These are phyloP conservation scores for Penicillium antarcticum DNA, from an alignment of 495 filamentous ascomycete genomes.

Conservation along the genomic window DNA sequence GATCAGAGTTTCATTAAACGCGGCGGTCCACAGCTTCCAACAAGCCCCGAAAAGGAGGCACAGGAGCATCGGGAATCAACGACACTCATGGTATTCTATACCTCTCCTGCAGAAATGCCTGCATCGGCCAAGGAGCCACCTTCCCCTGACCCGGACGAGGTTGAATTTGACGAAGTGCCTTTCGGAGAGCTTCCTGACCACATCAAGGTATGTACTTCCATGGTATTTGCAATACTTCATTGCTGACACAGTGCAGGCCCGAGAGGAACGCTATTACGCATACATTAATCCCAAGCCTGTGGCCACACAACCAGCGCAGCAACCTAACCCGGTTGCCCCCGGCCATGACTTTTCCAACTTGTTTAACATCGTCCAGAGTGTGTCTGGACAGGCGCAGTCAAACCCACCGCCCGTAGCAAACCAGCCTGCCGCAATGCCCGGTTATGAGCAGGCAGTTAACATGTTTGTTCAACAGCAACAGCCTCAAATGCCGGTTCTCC, in stretches of 20 bases:
- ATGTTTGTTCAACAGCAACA: slow-evolving; percentile 43
- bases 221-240: background rate
- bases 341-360: slow-evolving; percentile 46
- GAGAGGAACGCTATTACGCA: slow-evolving; percentile 44
- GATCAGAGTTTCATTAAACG: slow-evolving; percentile 55
- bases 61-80: slow-evolving; percentile 70
- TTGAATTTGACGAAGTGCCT: slow-evolving; percentile 25
- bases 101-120: slow-evolving; percentile 70
- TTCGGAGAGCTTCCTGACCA: slow-evolving; percentile 51
- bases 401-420: slow-evolving; percentile 27
- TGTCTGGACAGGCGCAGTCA: slow-evolving; percentile 28
- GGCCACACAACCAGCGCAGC: slow-evolving; percentile 19
- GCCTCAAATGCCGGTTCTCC: slow-evolving; percentile 26
- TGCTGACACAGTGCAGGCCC: slow-evolving; percentile 28
- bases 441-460: slow-evolving; percentile 40
- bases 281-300: slow-evolving; percentile 36
- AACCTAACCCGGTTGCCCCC: slow-evolving; percentile 18
- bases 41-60: slow-evolving; percentile 61
- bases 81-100: slow-evolving; percentile 84
- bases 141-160: slow-evolving; percentile 37
- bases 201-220: slow-evolving; percentile 38
- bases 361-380: slow-evolving; percentile 45
- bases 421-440: slow-evolving; percentile 23
- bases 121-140: slow-evolving; percentile 71
- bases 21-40: slow-evolving; percentile 56